Conservation (phyloP, 106 monocot genomes). For the Phalaenopsis aphrodite region DNA sequence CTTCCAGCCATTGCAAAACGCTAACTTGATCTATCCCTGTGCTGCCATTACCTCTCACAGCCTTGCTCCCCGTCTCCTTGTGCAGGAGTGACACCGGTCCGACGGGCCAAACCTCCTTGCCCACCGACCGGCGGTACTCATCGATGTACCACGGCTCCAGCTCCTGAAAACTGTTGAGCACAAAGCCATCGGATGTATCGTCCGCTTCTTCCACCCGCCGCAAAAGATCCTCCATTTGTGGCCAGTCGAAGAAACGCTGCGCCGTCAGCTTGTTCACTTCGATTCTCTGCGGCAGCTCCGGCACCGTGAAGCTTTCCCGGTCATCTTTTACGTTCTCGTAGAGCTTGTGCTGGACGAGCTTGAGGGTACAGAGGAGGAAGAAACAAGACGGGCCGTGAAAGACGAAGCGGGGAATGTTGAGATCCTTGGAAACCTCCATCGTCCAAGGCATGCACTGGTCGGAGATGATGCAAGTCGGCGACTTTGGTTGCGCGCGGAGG, state of each 20-base stretch:
- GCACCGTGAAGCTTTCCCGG: conserved; percentile 5
- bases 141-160: conserved; percentile 5
- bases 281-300: conserved; percentile 6
- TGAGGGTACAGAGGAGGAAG: conserved; percentile 9
- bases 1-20: conserved; percentile 10
- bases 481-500: conserved; percentile 3
- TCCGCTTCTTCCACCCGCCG: background rate
- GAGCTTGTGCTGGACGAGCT: background rate
- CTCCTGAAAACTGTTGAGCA: conserved; percentile 2
- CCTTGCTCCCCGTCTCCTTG: conserved; percentile 2
- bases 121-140: background rate
- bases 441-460: conserved; percentile 32
- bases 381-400: conserved; percentile 41
- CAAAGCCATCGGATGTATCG: background rate
- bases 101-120: conserved; percentile 9
- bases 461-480: conserved; percentile 24
- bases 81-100: conserved; percentile 5
- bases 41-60: background rate
- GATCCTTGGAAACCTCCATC: conserved; percentile 12
- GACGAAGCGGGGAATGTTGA: conserved; percentile 35
- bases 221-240: background rate
- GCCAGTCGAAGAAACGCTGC: background rate
- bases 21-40: background rate
- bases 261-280: conserved; percentile 11
- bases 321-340: conserved; percentile 5